Base-by-base conservation (phyloP, 2,329 filamentous ascomycete species). In the Cytospora piceicola region DNA sequence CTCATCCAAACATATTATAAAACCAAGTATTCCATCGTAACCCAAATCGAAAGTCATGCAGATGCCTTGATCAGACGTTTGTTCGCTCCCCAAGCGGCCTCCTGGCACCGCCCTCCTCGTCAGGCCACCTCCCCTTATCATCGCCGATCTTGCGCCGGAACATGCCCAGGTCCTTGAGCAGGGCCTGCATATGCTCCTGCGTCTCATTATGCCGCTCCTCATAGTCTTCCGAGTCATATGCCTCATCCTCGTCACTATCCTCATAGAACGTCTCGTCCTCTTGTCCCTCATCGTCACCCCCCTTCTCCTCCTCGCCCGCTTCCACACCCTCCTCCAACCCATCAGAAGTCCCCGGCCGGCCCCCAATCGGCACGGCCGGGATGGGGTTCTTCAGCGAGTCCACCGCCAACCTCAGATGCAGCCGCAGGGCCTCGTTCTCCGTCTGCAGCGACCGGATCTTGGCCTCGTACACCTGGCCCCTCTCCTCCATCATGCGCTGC, bases 401-500 rank as follows among this genome's bases (percentile, higher is more conserved):
- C 27, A 98, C 83, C 1, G 93, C 94, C 60, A 99, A 86, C 72
- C 92, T 93, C 59, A 99, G 82, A 77, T 99, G 95, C 67, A 95
- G 83, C 68, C 93, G 85, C 72, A 98, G 79, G 0, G 94, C 91
- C 74, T 97, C 94, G 69, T 97, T 97, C 80, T 99, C 88, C 1
- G 91, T 94, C 76, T 91, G 90, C 62, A 99, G 80, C 69, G 90
- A 92, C 71, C 93, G 89, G 75, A 99, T 97, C 83, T 97, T 97
- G 80, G 91, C 93, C 75, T 98, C 94, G 34, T 91, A 90, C 17
- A 98, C 91, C 76, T 96, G 90, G 67, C 90, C 88, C 69, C 90
- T 90, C 79, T 99, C 95, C 76, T 98, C 94, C 94, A 97, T 97
- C 77, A 96, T 87, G 67, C 94, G 89, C 77, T 98, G 93, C 90